phyloP scores from a whole-genome alignment of 371 early-diverging fungal species.

The Mucor saturninus region DNA sequence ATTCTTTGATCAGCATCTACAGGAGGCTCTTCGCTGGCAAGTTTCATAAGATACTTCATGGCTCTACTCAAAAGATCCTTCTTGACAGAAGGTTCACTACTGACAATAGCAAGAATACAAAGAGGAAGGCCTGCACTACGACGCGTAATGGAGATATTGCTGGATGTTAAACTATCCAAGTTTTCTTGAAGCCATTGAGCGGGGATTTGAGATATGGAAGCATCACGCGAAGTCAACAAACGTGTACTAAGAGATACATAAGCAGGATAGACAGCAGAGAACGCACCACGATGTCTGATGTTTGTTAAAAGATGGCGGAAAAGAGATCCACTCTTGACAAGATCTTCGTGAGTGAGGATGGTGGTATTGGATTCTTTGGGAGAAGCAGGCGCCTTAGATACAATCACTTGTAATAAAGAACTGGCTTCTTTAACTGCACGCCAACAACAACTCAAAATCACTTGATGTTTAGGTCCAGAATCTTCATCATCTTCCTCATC shows the following conservation, averaged over 20 bases:
- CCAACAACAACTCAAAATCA: constrained; percentile 91
- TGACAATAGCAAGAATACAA: constrained; percentile 85
- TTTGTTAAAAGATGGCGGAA: constrained; percentile 67
- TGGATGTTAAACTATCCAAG: constrained; percentile 57
- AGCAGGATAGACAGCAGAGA: constrained; percentile 84
- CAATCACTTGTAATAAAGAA: constrained; percentile 46
- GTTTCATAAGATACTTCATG: constrained; percentile 68
- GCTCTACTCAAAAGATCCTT: constrained; percentile 67
- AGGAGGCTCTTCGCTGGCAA: constrained; percentile 59
- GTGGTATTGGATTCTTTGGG: constrained; percentile 6
- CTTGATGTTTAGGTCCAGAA: constrained; percentile 76
- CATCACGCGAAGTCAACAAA: constrained; percentile 60
- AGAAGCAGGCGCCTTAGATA: constrained; percentile 40
- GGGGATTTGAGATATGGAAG: constrained; percentile 57
- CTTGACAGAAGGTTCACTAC: constrained; percentile 70
- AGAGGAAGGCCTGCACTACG: constrained; percentile 92
- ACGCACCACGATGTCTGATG: constrained; percentile 93
- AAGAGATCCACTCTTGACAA: constrained; percentile 62
- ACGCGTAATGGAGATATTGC: constrained; percentile 87
- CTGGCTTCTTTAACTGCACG: constrained; percentile 89
- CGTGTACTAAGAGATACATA: constrained; percentile 75
- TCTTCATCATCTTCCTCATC: constrained; percentile 37
- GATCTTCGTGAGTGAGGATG: constrained; percentile 35
- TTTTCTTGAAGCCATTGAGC: constrained; percentile 66
- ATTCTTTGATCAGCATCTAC: constrained; percentile 59